A percentile compares a stretch with the other conserved stretches of the same genome.
Evolutionary conservation across 805 yeast genomes (phyloP).

Genomic region (Limtongozyma cylindracea): DNA sequence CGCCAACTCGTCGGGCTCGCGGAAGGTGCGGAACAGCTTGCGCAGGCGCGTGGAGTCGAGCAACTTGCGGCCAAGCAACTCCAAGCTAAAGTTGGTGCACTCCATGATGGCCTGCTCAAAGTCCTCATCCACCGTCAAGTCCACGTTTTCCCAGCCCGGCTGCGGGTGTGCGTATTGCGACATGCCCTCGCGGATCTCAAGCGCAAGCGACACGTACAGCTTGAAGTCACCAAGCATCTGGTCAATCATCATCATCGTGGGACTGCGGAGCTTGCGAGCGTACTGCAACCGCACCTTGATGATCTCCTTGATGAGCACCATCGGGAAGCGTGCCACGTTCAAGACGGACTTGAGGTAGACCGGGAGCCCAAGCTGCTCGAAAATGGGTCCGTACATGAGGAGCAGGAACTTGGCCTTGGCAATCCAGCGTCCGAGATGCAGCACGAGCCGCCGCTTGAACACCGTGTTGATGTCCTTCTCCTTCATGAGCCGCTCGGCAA

Average conservation of each 20-base stretch:
- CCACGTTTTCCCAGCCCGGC: conserved; percentile 54
- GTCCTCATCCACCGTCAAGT: conserved; percentile 30
- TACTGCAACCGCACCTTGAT: conserved; percentile 49
- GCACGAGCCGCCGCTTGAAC: conserved; percentile 42
- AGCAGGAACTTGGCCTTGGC: conserved; percentile 56
- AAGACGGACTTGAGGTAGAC: conserved; percentile 41
- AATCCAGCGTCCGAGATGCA: conserved; percentile 58
- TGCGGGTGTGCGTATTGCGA: conserved; percentile 27
- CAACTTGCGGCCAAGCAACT: conserved; percentile 48
- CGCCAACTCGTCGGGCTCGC: conserved; percentile 79
- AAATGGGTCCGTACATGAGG: conserved; percentile 29
- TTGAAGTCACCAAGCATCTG: conserved; percentile 76
- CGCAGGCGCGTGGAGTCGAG: conserved; percentile 45
- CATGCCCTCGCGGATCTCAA: conserved; percentile 46
- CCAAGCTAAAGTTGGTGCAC: conserved; percentile 49
- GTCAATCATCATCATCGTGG: conserved; percentile 90
- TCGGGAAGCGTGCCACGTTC: conserved; percentile 49
- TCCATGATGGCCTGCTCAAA: conserved; percentile 45
- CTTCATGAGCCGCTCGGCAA: conserved; percentile 66
- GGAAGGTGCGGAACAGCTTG: conserved; percentile 52
- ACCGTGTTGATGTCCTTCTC: conserved; percentile 53
- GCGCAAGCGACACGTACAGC: conserved; percentile 48
- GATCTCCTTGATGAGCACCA: conserved; percentile 55
- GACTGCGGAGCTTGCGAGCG: conserved; percentile 56
- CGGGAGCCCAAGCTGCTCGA: conserved; percentile 49